Base-by-base conservation (phyloP, 73 alveolate genomes). In the Paramecium biaurelia region DNA sequence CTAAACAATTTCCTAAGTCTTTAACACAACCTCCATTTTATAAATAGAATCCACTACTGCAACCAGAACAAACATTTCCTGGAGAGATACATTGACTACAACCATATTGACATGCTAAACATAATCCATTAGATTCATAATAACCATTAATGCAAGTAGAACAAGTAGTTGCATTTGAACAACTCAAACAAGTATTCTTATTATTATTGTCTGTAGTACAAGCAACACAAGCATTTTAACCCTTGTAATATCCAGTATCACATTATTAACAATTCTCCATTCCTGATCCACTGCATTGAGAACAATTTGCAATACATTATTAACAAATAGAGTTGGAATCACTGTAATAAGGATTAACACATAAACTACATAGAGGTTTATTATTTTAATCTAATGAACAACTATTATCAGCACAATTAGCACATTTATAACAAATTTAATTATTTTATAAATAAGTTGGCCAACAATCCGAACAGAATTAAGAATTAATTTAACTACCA, bases 1-100 rank as follows among this genome's bases (percentile, higher is more conserved):
- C 41, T 43, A 74, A 74, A 14, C 47, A 38, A 10, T 43, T 74
- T 74, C 35, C 47, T 32, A 12, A 21, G n/a, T 30, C 68, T 32
- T 35, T 4, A 32, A 74, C 87, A 34, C 87, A 74, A 14, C 87
- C 87, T 14, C 87, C 87, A 34, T 74, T 74, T 74, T 74, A 34
- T 15, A 74, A 38, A 15, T 14, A 21, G 47, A n/a, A 74, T 5
- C 87, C 87, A 34, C 58, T 74, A 1, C 14, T 38, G 10, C 87
- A 74, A 11, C 59, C 32, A 21, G 35, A 14, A 37, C 87, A 74
- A 15, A 38, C 56, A 74, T 32, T 35, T 11, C 87, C 87, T 74
- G 56, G 58, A 10, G 63, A 28, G 0, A 20, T 5, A 38, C 87
- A 74, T 74, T 35, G n/a, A 1, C 35, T 43, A 37, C 87, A 74